phyloP scores from a whole-genome alignment of 768 basidiomycete genomes.

The Russula lepida region DNA sequence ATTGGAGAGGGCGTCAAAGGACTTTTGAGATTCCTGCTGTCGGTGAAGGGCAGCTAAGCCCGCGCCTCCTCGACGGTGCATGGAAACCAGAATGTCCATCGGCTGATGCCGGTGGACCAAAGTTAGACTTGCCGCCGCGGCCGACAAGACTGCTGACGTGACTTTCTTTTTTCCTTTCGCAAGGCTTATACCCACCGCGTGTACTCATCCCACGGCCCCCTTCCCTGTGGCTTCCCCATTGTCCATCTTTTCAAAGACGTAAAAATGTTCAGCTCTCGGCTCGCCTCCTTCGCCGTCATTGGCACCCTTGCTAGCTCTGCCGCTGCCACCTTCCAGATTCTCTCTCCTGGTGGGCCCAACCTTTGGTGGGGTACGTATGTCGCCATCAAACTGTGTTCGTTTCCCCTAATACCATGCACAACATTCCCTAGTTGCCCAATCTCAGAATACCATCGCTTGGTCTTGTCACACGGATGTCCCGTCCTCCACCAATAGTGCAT shows the following conservation, averaged over 20 bases:
- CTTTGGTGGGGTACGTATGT: constrained; percentile 62
- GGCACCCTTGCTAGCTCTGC: constrained; percentile 34
- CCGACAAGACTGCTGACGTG: not conserved
- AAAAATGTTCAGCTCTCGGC: constrained; percentile 30
- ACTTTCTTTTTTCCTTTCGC: not conserved
- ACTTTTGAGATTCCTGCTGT: constrained; percentile 72
- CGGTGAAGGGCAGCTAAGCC: constrained; percentile 86
- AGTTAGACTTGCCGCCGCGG: not conserved
- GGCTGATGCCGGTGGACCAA: not conserved
- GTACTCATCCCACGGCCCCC: constrained; percentile 4
- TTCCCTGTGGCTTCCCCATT: not conserved
- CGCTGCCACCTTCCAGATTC: constrained; percentile 38
- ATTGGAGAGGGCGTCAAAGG: constrained; percentile 74
- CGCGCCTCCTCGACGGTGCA: constrained; percentile 72
- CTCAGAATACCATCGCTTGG: constrained; percentile 54
- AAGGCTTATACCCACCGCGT: not conserved
- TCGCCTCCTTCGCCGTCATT: constrained; percentile 29
- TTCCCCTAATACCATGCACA: not conserved
- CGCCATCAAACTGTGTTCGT: not conserved
- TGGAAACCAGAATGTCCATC: constrained; percentile 22
- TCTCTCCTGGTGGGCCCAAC: constrained; percentile 34
- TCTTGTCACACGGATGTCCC: constrained; percentile 37
- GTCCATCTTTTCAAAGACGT: not conserved
- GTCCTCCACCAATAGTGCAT: constrained; percentile 26
- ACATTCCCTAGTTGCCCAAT: constrained; percentile 41